Percentiles rank a stretch among this genome's conserved stretches.
These are phyloP conservation scores for Geranium incanum DNA, from an alignment of 441 rosid species.

Conservation along the genomic window DNA sequence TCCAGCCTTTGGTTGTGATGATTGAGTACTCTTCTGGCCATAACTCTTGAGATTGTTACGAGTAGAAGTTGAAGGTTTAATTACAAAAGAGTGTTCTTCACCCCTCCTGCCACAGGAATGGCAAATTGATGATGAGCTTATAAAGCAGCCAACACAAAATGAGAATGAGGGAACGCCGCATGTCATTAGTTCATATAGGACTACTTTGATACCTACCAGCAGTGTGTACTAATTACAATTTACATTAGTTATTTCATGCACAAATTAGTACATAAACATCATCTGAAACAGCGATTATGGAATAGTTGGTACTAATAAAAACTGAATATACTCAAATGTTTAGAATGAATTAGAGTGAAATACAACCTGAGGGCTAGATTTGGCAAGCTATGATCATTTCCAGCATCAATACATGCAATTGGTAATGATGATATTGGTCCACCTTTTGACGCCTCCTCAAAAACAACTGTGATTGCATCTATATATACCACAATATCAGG, in stretches of 20 bases:
- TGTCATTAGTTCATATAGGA: no score
- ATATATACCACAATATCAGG: constrained; percentile 68
- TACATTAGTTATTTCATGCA: no score
- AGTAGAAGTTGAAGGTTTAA: constrained; percentile 64
- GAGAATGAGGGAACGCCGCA: no score
- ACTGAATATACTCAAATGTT: constrained; percentile 18
- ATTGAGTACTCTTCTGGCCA: constrained; percentile 38
- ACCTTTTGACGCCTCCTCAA: constrained; percentile 65
- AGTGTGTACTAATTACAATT: background rate
- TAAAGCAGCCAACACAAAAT: background rate
- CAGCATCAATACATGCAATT: constrained; percentile 90
- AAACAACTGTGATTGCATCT: constrained; percentile 83
- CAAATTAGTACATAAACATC: background rate
- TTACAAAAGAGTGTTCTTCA: constrained; percentile 92
- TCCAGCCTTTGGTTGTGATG: constrained; percentile 15
- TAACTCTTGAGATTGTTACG: constrained; percentile 49
- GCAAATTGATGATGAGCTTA: constrained; percentile 16
- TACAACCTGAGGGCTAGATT: constrained; percentile 83
- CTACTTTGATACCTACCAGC: background rate
- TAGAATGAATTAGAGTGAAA: constrained; percentile 19
- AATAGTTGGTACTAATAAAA: background rate
- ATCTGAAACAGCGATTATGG: background rate
- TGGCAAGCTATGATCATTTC: constrained; percentile 70
- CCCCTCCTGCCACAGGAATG: constrained; percentile 62
- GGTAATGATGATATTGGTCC: constrained; percentile 69